These are phyloP conservation scores for Rhynchosporium agropyri DNA, from an alignment of 2,329 filamentous ascomycete genomes.

Conservation along the genomic window DNA sequence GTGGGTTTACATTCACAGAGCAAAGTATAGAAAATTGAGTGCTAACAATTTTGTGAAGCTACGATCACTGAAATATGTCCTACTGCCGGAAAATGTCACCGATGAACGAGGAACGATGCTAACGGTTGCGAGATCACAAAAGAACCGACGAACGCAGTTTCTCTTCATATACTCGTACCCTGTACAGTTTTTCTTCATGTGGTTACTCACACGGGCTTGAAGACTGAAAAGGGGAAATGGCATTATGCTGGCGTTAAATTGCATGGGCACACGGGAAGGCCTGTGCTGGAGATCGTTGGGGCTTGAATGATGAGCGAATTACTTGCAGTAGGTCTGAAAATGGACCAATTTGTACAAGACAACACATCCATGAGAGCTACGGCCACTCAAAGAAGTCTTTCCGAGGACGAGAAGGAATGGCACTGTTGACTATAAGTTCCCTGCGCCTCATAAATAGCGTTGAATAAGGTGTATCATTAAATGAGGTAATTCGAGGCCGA, in stretches of 20 bases:
- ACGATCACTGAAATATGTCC: constrained; percentile 91
- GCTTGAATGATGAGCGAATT: not conserved
- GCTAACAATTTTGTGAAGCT: constrained; percentile 57
- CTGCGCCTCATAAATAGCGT: too few relatives aligned
- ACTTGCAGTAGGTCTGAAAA: not conserved
- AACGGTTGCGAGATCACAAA: constrained; percentile 79
- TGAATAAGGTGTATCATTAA: too few relatives aligned
- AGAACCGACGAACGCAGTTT: constrained; percentile 87
- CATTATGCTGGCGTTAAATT: constrained; percentile 33
- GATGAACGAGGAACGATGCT: constrained; percentile 64
- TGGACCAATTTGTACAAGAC: not conserved
- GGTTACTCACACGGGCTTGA: constrained; percentile 60
- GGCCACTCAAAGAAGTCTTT: not conserved
- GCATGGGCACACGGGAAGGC: not conserved
- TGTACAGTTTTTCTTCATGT: constrained; percentile 95
- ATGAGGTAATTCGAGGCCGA: too few relatives aligned
- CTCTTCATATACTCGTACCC: constrained; percentile 93
- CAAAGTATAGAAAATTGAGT: not conserved
- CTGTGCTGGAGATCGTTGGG: not conserved
- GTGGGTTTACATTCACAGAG: constrained; percentile 53
- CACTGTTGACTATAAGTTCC: too few relatives aligned
- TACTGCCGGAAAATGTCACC: constrained; percentile 79
- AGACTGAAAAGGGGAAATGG: constrained; percentile 20
- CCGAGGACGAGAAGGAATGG: not conserved
- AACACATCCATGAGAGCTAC: not conserved